Evolutionary conservation across 106 monocot species (phyloP), one percentile per base, ranked within the genome.

Genomic region (Dendrobium huoshanense): DNA sequence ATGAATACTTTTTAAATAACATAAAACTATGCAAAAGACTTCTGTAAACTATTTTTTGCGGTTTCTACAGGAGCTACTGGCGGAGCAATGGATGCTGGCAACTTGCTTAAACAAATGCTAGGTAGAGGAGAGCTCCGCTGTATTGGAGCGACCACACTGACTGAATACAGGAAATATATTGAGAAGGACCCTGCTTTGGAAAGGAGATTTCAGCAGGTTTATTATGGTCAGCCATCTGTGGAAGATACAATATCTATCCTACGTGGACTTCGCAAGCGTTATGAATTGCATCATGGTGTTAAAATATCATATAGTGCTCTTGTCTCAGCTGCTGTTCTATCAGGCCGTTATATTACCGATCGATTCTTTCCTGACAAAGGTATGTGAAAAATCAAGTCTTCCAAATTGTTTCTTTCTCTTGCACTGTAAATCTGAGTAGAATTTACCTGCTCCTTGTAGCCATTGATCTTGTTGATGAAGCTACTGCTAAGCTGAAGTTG

Each of bases 161-260:
- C 87, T 75, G 95, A 95, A 83, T 95, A 95, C 81, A 83, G 95
- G 78, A 92, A 91, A 73, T 95, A 92, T 55, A 95, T 95, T 45
- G 95, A 95, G 75, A 95, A 95, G 72, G 95, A 95, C 75, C 87
- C 95, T 74, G 95, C 95, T 65, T 72, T 95, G n/a, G 95, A 95
- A 72, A 88, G 92, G 48, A 87, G 95, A 65, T 95, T 95, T 78
- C 95, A 95, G 43, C 95, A 95, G 79, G 92, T 95, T 61, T 95
- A 89, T 42, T 95, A 92, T 79, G 85, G 87, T 58, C 89, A 92
- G 68, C 95, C 95, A 76, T 89, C 92, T 59, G 90, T 95, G 22
- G 92, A 95, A 83, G 95, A 95, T 78, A 87, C 95, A 33, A 86
- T 95, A 27, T 92, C 92, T 55, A 95, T 95, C 81, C 83, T 95